Evolutionary conservation across 176 grass and related monocot genomes (phyloP).

Genomic region (Musa acuminata): DNA sequence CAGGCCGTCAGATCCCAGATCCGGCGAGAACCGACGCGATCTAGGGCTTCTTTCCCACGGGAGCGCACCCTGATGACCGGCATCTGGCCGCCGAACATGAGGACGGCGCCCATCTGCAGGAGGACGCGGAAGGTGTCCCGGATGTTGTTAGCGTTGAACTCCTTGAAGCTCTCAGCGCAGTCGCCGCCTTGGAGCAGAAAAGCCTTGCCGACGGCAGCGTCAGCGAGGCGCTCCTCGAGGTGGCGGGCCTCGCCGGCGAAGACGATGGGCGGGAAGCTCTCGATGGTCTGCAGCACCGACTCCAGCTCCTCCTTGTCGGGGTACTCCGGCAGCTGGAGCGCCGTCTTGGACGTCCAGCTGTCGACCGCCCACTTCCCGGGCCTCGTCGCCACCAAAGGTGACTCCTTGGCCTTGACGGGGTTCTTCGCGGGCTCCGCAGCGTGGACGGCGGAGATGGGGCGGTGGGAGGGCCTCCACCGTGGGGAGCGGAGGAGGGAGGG

Average conservation of each 20-base stretch:
- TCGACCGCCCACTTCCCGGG: slow-evolving; percentile 34
- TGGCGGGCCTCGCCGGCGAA: slow-evolving; percentile 51
- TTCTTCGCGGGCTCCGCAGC: slow-evolving; percentile 38
- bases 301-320: slow-evolving; percentile 37
- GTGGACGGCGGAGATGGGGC: slow-evolving; percentile 29
- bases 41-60: no score
- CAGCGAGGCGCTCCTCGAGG: slow-evolving; percentile 53
- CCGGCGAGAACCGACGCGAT: background rate
- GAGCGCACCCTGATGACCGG: slow-evolving; percentile 49
- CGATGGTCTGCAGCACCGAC: slow-evolving; percentile 43
- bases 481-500: slow-evolving; percentile 16
- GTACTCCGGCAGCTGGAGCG: slow-evolving; percentile 57
- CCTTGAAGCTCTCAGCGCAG: slow-evolving; percentile 76
- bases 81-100: slow-evolving; percentile 61
- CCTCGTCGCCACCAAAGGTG: background rate
- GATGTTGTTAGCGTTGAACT: slow-evolving; percentile 70
- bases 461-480: background rate
- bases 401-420: slow-evolving; percentile 2
- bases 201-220: slow-evolving; percentile 42
- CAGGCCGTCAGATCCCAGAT: background rate
- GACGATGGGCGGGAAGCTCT: slow-evolving; percentile 59
- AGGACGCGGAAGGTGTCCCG: slow-evolving; percentile 54
- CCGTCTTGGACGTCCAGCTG: slow-evolving; percentile 51
- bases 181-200: slow-evolving; percentile 68
- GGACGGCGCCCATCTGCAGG: slow-evolving; percentile 68